Evolutionary conservation across 1,284 basidiomycete genomes (phyloP), one percentile per base, ranked within the genome.

Genomic region (Tilletia horrida): DNA sequence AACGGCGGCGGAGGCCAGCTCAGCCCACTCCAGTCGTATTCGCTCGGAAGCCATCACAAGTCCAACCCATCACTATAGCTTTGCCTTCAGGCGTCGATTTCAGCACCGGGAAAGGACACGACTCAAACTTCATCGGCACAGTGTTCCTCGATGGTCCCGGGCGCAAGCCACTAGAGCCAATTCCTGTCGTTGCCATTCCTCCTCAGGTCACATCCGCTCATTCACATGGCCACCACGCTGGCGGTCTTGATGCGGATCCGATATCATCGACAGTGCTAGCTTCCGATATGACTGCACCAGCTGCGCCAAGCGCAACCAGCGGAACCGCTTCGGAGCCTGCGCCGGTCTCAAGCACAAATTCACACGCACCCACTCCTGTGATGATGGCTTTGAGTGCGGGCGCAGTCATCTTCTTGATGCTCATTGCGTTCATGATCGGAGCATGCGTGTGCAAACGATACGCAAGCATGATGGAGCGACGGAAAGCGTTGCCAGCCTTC

Each of bases 371-470:
- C 14, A 52, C 50, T 13, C 50, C 50, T 7, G 50, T 52, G 23
- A 27, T 52, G 21, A 27, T 52, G 23, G 50, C 50, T 13, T 21
- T 52, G n/a, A 52, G 50, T 3, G 50, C 23, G 25, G 50, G 23
- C 6, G 50, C 23, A 13, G 50, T 52, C 21, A 52, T 52, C 23
- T 27, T 52, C 23, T 21, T 52, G 23, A 52, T 52, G 50, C 50
- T 52, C 23, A 52, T 52, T 21, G 50, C 50, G 7, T 52, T 52
- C 50, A 52, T 52, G 50, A 52, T 52, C 50, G 50, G 50, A 6
- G 50, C 27, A 21, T 52, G 50, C 23, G 23, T 52, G 23, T 52
- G 50, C 50, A 21, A 27, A 13, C 50, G 50, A 52, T 52, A 52
- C 23, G 50, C 50, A 27, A 52, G 27, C 21, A 13, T 52, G 23